Percentiles rank a stretch among this genome's conserved stretches.
Evolutionary conservation across 805 yeast species (phyloP).

Genomic region (Barnettozyma sucrosica): DNA sequence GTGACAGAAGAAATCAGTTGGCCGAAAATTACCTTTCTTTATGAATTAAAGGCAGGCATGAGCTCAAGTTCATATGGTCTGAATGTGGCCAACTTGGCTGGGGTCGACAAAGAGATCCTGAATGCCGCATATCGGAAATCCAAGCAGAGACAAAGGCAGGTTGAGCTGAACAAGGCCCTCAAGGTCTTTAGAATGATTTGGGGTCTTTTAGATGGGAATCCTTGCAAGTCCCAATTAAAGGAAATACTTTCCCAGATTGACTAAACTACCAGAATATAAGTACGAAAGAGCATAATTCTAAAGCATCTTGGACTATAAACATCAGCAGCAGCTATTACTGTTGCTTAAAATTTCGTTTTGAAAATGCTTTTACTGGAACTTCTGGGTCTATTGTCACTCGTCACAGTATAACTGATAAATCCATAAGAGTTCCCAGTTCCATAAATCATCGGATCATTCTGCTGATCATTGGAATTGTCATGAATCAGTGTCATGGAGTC

Average conservation of each 20-base stretch:
- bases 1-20: conserved; percentile 28
- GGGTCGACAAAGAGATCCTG: conserved; percentile 82
- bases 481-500: conserved; percentile 83
- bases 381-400: conserved; percentile 32
- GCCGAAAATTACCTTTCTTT: conserved; percentile 75
- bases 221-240: background rate
- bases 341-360: conserved; percentile 20
- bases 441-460: conserved; percentile 42
- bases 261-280: too few relatives aligned
- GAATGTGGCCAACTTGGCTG: conserved; percentile 93
- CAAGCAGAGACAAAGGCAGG: conserved; percentile 61
- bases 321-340: too few relatives aligned
- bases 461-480: conserved; percentile 32
- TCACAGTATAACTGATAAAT: conserved; percentile 35
- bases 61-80: conserved; percentile 95
- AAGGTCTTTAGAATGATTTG: background rate
- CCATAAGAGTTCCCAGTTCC: conserved; percentile 39
- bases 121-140: conserved; percentile 90
- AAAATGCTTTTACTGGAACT: conserved; percentile 32
- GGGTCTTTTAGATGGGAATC: background rate
- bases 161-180: conserved; percentile 14
- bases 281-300: background rate
- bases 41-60: conserved; percentile 86
- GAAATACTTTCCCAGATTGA: background rate
- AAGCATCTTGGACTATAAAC: background rate